phyloP scores from a whole-genome alignment of 1,139 yeast species.

The Hemisphaericaspora xylofermentans region DNA sequence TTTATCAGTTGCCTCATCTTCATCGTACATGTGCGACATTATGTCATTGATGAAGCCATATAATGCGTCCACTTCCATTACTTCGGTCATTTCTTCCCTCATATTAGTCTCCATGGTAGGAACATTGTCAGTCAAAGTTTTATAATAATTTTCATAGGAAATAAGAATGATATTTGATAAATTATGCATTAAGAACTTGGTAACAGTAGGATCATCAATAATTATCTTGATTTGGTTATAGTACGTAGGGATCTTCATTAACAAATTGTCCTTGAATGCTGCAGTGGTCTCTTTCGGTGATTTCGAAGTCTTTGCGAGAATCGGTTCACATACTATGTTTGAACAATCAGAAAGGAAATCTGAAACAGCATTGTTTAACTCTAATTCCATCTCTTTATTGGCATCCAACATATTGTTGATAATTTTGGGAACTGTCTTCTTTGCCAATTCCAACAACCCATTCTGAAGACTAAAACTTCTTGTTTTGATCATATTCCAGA shows the following conservation, averaged over 20 bases:
- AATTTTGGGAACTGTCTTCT: constrained; percentile 77
- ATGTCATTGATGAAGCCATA: constrained; percentile 39
- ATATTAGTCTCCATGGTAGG: constrained; percentile 15
- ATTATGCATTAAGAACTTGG: constrained; percentile 33
- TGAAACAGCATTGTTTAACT: constrained; percentile 68
- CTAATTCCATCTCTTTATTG: constrained; percentile 70
- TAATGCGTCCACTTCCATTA: constrained; percentile 60
- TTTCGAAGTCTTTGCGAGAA: constrained; percentile 22
- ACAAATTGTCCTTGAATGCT: constrained; percentile 48
- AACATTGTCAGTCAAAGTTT: constrained; percentile 17
- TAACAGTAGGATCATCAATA: constrained; percentile 38
- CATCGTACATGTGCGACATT: constrained; percentile 20
- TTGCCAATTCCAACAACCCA: constrained; percentile 58
- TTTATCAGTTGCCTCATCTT: constrained; percentile 14
- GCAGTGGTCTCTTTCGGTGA: neutral
- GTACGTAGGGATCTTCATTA: constrained; percentile 54
- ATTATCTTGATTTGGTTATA: constrained; percentile 49
- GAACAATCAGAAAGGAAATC: constrained; percentile 50
- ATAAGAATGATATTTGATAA: constrained; percentile 28
- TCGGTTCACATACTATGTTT: constrained; percentile 34
- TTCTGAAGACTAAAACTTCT: constrained; percentile 37
- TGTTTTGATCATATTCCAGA: constrained; percentile 46
- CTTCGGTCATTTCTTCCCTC: constrained; percentile 26
- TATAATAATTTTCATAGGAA: constrained; percentile 35
- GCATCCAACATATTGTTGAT: constrained; percentile 87